phyloP scores from a whole-genome alignment of 257 asterid species.

The Scutellaria minor region DNA sequence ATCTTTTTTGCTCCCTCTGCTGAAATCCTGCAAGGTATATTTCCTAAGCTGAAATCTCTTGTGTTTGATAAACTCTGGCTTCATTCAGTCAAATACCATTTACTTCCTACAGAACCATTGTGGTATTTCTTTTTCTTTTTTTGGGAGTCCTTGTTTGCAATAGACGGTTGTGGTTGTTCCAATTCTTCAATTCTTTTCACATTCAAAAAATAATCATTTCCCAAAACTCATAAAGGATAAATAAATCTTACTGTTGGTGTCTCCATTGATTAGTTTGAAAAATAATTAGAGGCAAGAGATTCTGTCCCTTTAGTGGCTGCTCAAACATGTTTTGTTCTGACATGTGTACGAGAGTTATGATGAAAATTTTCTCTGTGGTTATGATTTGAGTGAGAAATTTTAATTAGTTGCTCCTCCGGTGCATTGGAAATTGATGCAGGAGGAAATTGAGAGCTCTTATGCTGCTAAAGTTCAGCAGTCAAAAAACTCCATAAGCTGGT shows the following conservation, averaged over 20 bases:
- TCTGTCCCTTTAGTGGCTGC: too few relatives aligned
- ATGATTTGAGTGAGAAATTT: not conserved
- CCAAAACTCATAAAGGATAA: not conserved
- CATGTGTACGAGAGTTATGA: not conserved
- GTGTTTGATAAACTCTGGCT: not conserved
- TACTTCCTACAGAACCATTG: not conserved
- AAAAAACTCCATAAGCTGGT: slow-evolving; percentile 69
- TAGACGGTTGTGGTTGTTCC: too few relatives aligned
- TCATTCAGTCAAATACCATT: not conserved
- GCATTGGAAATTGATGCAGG: slow-evolving; percentile 67
- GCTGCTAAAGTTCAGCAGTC: slow-evolving; percentile 71
- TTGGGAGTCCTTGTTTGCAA: too few relatives aligned
- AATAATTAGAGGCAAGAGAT: too few relatives aligned
- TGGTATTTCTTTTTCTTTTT: not conserved
- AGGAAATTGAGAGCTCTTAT: slow-evolving; percentile 71
- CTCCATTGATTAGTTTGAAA: not conserved
- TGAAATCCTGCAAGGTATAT: slow-evolving; percentile 91
- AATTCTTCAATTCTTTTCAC: too few relatives aligned
- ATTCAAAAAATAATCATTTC: not conserved
- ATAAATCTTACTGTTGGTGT: not conserved
- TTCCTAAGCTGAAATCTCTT: slow-evolving; percentile 29
- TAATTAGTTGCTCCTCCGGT: not conserved
- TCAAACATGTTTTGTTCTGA: not conserved
- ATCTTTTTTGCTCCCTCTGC: slow-evolving; percentile 82
- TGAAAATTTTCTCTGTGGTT: not conserved